Conservation (phyloP, 371 early-diverging fungal genomes). For the Nematocida sp. region DNA sequence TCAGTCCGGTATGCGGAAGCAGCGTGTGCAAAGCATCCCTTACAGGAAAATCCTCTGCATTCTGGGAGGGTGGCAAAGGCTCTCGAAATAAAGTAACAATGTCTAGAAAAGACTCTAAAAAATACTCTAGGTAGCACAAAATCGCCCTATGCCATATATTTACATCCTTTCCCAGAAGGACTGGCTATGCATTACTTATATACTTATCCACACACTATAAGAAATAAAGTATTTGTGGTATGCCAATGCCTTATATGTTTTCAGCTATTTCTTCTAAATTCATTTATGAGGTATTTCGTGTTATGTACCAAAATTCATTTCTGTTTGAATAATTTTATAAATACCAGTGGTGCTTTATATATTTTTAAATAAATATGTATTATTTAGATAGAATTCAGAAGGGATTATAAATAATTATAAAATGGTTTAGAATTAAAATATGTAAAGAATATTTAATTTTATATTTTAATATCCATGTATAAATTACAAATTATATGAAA, state of each 20-base stretch:
- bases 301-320: too few relatives aligned
- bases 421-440: too few relatives aligned
- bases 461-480: too few relatives aligned
- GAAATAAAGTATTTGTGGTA: neutral
- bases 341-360: too few relatives aligned
- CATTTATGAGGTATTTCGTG: neutral
- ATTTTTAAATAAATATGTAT: too few relatives aligned
- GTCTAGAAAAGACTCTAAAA: slow-evolving; percentile 76
- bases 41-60: slow-evolving; percentile 72
- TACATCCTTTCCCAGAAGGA: neutral
- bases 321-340: too few relatives aligned
- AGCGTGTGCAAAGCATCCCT: slow-evolving; percentile 71
- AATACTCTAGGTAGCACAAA: slow-evolving; percentile 62
- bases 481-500: too few relatives aligned
- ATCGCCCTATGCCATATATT: too few relatives aligned
- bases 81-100: slow-evolving; percentile 76
- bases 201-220: neutral
- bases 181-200: neutral
- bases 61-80: slow-evolving; percentile 95
- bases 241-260: neutral
- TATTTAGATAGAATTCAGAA: too few relatives aligned
- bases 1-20: slow-evolving; percentile 72
- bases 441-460: too few relatives aligned
- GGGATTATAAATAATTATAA: too few relatives aligned
- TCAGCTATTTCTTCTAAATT: neutral